Conservation (phyloP, 2,329 filamentous ascomycete genomes). For the Colletotrichum scovillei region DNA sequence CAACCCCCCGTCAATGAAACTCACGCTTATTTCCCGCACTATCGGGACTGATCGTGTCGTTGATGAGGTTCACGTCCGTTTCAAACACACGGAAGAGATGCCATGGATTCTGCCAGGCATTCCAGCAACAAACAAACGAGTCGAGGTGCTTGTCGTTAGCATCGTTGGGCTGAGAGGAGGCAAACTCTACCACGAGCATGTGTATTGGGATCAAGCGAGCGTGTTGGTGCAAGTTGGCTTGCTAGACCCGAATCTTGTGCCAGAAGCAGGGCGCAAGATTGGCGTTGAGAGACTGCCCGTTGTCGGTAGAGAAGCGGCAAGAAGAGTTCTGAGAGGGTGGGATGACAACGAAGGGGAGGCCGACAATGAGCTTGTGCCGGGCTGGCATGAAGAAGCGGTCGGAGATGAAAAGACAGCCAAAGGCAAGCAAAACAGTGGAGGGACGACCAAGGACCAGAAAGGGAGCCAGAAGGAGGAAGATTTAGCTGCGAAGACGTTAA, state of each 20-base stretch:
- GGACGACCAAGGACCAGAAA: too few species aligned
- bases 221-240: constrained; percentile 70
- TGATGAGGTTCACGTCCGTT: constrained; percentile 69
- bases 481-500: too few species aligned
- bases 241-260: constrained; percentile 54
- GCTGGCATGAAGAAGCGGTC: constrained; percentile 43
- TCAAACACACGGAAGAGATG: constrained; percentile 67
- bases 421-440: too few species aligned
- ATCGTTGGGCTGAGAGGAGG: constrained; percentile 70
- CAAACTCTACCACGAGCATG: constrained; percentile 71
- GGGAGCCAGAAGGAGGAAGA: too few species aligned
- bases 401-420: not conserved
- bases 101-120: constrained; percentile 73
- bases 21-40: constrained; percentile 74
- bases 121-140: constrained; percentile 61
- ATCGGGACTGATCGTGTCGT: constrained; percentile 73
- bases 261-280: constrained; percentile 45
- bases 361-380: constrained; percentile 53
- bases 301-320: constrained; percentile 52
- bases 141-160: constrained; percentile 68
- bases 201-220: constrained; percentile 73
- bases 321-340: constrained; percentile 47
- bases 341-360: constrained; percentile 54
- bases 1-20: constrained; percentile 68
- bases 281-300: constrained; percentile 52